phyloP scores from a whole-genome alignment of 2,329 filamentous ascomycete genomes.

The Sporothrix pallida region DNA sequence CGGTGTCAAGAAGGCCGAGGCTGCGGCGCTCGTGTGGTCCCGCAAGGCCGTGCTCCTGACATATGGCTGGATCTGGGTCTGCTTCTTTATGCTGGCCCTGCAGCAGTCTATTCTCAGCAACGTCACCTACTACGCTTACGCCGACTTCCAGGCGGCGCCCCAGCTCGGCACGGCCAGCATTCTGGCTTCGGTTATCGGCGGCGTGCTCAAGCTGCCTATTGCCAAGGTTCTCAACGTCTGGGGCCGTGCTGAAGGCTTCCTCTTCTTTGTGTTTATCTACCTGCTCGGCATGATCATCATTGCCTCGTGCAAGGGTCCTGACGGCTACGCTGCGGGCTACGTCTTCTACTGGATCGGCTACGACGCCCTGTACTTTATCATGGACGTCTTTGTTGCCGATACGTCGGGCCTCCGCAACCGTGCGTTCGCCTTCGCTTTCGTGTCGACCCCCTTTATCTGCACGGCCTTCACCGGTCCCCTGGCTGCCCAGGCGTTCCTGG shows the following conservation, averaged over 20 bases:
- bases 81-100: slow-evolving; percentile 49
- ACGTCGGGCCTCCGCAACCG: slow-evolving; percentile 70
- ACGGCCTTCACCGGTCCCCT: slow-evolving; percentile 69
- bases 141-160: slow-evolving; percentile 59
- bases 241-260: slow-evolving; percentile 68
- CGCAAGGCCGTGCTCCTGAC: slow-evolving; percentile 47
- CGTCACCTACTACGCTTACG: slow-evolving; percentile 57
- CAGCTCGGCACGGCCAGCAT: slow-evolving; percentile 60
- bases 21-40: slow-evolving; percentile 54
- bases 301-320: slow-evolving; percentile 65
- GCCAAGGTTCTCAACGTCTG: slow-evolving; percentile 72
- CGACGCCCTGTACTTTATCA: slow-evolving; percentile 51
- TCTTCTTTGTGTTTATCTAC: slow-evolving; percentile 58
- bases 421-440: slow-evolving; percentile 67
- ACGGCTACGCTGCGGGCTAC: slow-evolving; percentile 67
- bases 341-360: slow-evolving; percentile 70
- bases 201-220: slow-evolving; percentile 67
- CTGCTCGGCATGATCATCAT: slow-evolving; percentile 66
- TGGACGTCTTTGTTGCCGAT: slow-evolving; percentile 69
- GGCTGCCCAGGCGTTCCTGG: slow-evolving; percentile 59
- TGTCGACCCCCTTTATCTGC: slow-evolving; percentile 68
- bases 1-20: slow-evolving; percentile 57
- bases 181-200: slow-evolving; percentile 60
- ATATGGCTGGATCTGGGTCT: slow-evolving; percentile 48
- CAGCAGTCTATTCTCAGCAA: slow-evolving; percentile 49